phyloP scores from a whole-genome alignment of 2,329 filamentous ascomycete species.

The Cadophora luteo-olivacea region DNA sequence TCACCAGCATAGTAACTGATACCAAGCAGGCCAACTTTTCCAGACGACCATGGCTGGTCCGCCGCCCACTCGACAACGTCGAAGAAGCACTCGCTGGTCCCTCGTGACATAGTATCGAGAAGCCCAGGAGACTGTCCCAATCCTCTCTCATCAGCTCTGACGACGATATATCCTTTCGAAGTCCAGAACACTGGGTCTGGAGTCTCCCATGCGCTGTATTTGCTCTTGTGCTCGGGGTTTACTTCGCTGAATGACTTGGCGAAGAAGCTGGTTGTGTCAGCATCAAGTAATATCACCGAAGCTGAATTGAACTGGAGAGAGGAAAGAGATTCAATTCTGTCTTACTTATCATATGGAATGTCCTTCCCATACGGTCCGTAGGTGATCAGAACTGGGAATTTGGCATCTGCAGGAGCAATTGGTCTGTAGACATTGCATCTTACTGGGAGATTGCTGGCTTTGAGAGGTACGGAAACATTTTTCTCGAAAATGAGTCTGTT shows the following conservation, averaged over 20 bases:
- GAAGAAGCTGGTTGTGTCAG: slow-evolving; percentile 50
- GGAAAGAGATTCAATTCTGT: background rate
- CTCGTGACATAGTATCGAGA: slow-evolving; percentile 59
- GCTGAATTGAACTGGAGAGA: no score
- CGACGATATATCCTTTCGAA: slow-evolving; percentile 48
- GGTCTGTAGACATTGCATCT: slow-evolving; percentile 59
- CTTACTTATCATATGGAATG: slow-evolving; percentile 63
- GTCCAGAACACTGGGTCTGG: slow-evolving; percentile 54
- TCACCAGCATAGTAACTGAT: slow-evolving; percentile 58
- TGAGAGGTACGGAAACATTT: slow-evolving; percentile 51
- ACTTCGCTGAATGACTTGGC: slow-evolving; percentile 55
- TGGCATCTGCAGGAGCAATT: slow-evolving; percentile 46
- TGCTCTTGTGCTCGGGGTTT: slow-evolving; percentile 49
- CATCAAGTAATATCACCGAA: background rate
- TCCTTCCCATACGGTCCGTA: slow-evolving; percentile 80
- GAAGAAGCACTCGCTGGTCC: slow-evolving; percentile 57
- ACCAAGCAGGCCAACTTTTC: slow-evolving; percentile 57
- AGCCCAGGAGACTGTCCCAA: slow-evolving; percentile 58
- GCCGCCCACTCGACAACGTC: slow-evolving; percentile 60
- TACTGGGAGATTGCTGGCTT: slow-evolving; percentile 46
- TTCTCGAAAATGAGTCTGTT: slow-evolving; percentile 51
- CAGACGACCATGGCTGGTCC: slow-evolving; percentile 56
- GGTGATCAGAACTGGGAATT: slow-evolving; percentile 68
- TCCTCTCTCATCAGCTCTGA: slow-evolving; percentile 57
- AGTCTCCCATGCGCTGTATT: slow-evolving; percentile 53